phyloP scores from a whole-genome alignment of 2,329 filamentous ascomycete species.

The Didymosphaeria variabile region DNA sequence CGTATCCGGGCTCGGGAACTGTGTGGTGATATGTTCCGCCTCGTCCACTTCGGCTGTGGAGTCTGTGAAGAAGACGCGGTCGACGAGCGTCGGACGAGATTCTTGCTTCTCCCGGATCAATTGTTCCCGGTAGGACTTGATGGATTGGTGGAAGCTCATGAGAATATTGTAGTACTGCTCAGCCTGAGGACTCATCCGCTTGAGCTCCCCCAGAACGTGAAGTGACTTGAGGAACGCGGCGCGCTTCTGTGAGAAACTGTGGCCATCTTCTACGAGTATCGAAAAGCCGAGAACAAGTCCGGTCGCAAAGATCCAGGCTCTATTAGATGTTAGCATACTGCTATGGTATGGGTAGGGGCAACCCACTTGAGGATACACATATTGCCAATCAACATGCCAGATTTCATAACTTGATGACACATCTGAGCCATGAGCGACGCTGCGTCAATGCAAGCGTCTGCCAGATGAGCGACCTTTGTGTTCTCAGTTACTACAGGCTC shows the following conservation, averaged over 20 bases:
- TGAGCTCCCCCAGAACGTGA: constrained; percentile 60
- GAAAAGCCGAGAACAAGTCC: constrained; percentile 66
- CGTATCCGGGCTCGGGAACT: constrained; percentile 27
- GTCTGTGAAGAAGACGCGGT: constrained; percentile 23
- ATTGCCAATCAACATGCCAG: constrained; percentile 59
- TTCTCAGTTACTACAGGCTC: constrained; percentile 35
- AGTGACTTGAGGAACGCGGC: constrained; percentile 61
- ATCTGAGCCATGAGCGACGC: constrained; percentile 65
- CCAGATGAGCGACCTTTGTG: constrained; percentile 50
- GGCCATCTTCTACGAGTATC: constrained; percentile 61
- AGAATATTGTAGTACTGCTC: constrained; percentile 67
- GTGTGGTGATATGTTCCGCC: constrained; percentile 20
- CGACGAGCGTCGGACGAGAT: constrained; percentile 19
- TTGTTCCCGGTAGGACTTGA: constrained; percentile 28
- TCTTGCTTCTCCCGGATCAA: constrained; percentile 16
- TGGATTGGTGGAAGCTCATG: constrained; percentile 29
- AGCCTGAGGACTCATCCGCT: constrained; percentile 63
- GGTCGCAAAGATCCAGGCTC: constrained; percentile 65
- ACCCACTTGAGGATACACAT: constrained; percentile 69
- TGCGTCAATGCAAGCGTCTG: constrained; percentile 64
- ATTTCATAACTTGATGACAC: constrained; percentile 59
- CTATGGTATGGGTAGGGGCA: neutral
- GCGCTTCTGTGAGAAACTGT: constrained; percentile 56
- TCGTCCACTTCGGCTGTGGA: constrained; percentile 11
- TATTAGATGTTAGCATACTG: constrained; percentile 28